phyloP scores from a whole-genome alignment of 768 basidiomycete genomes.

The Podaxis mareebaensis region DNA sequence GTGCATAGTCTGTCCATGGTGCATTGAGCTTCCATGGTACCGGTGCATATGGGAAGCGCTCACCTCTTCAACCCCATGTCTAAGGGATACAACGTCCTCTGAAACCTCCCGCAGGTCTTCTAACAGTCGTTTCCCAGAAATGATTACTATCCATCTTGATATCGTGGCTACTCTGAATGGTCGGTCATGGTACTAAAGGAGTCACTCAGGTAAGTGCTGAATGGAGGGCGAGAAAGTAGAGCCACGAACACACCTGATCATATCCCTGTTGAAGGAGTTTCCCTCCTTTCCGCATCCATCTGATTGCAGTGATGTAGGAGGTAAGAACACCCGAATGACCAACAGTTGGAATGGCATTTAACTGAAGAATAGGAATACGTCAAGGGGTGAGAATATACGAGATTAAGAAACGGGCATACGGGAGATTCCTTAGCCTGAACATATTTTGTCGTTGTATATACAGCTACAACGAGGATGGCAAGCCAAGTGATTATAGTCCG shows the following conservation, averaged over 20 bases:
- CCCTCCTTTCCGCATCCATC: constrained; percentile 24
- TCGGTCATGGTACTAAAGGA: constrained; percentile 24
- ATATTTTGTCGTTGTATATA: background rate
- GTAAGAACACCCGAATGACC: constrained; percentile 26
- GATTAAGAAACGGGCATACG: background rate
- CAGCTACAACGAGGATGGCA: background rate
- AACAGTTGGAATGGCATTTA: constrained; percentile 24
- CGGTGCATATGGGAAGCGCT: background rate
- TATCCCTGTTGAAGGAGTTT: constrained; percentile 28
- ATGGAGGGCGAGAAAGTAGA: constrained; percentile 5
- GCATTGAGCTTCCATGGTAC: background rate
- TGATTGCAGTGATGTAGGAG: constrained; percentile 25
- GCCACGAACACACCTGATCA: constrained; percentile 20
- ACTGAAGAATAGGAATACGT: background rate
- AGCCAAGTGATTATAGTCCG: background rate
- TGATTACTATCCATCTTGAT: constrained; percentile 32
- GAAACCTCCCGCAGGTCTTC: constrained; percentile 35
- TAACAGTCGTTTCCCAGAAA: constrained; percentile 25
- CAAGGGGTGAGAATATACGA: background rate
- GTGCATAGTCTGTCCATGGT: constrained; percentile 25
- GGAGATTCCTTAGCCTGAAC: constrained; percentile 7
- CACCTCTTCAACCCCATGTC: constrained; percentile 30
- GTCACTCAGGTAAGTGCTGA: background rate
- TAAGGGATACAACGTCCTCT: constrained; percentile 31
- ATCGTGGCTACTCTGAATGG: constrained; percentile 29